Base-by-base conservation (phyloP, 495 filamentous ascomycete genomes). In the Alectoria sarmentosa region DNA sequence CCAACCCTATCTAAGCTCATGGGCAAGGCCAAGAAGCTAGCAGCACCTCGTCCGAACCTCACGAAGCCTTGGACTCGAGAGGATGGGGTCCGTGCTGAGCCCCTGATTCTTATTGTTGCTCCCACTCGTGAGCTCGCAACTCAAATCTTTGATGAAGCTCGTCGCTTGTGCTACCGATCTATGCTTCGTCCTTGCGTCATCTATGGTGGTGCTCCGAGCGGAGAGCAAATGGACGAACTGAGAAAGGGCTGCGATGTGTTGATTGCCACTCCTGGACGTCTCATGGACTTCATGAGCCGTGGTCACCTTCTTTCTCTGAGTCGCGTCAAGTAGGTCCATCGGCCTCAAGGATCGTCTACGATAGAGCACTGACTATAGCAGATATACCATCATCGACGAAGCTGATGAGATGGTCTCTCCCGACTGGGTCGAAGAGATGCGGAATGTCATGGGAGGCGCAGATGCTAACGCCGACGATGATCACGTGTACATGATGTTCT, bases 101-200 rank as follows among this genome's bases (percentile, higher is more conserved):
- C 94, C 3, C 73, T 98, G 21, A 87, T 97, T 0, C 77, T 97
- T 19, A 80, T 98, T 56, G 80, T 98, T n/a, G 86, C 82, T 44
- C 94, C 94, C 13, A 91, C 84, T 65, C 89, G 94, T 57, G 94
- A 98, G 81, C 77, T 98, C 15, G 89, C 91, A 0, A 88, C 88
- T 8, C 94, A 98, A 74, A 95, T 97, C 67, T 98, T 96, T 75
- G 90, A 95, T 65, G 93, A 97, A 71, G 86, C 90, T 19, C 86
- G 94, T 64, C 90, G 91, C 65, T 83, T 96, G 48, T 95, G 90
- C 71, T 98, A 98, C 69, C 86, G 94, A 17, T 90, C 90, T 21
- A 96, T 94, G 90, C 82, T 98, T 57, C 91, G 93, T 54, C 94
- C 94, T 34, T 95, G 91, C 69, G 91, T 95, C 38, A 78, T 88